Conservation (phyloP, 495 filamentous ascomycete genomes). For the Chaetomium fimeti region DNA sequence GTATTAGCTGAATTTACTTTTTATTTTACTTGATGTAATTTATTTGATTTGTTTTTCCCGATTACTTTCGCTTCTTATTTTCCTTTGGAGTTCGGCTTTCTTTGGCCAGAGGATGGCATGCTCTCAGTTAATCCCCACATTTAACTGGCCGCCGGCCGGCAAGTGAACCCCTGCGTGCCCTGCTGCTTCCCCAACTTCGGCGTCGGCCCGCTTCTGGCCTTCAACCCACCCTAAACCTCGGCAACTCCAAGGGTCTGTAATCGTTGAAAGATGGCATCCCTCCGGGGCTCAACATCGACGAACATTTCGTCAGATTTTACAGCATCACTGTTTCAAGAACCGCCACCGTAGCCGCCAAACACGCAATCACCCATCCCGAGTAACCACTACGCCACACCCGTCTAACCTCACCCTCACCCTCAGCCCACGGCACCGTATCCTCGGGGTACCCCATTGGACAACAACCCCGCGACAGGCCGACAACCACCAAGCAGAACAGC, state of each 20-base stretch:
- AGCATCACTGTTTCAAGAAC: not conserved
- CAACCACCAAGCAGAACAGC: not conserved
- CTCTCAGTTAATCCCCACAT: not conserved
- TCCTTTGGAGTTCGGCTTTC: too few relatives aligned
- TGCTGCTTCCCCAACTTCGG: slow-evolving; percentile 16
- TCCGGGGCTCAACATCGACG: not conserved
- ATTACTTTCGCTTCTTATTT: too few relatives aligned
- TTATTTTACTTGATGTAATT: too few relatives aligned
- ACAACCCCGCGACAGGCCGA: not conserved
- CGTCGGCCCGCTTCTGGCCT: slow-evolving; percentile 17
- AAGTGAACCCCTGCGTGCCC: slow-evolving; percentile 6
- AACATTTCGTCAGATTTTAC: not conserved
- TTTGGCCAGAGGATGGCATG: too few relatives aligned
- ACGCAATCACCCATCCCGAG: not conserved
- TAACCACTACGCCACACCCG: not conserved
- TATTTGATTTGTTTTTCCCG: too few relatives aligned
- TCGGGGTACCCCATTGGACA: not conserved
- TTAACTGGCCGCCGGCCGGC: not conserved
- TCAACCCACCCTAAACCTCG: slow-evolving; percentile 8
- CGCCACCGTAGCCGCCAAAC: not conserved
- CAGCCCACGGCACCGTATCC: not conserved
- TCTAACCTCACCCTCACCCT: not conserved
- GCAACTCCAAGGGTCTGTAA: not conserved
- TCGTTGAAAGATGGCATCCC: slow-evolving; percentile 1
- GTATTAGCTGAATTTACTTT: too few relatives aligned